Evolutionary conservation across 345 rosid species (phyloP).

Genomic region (Hypericum androsaemum): DNA sequence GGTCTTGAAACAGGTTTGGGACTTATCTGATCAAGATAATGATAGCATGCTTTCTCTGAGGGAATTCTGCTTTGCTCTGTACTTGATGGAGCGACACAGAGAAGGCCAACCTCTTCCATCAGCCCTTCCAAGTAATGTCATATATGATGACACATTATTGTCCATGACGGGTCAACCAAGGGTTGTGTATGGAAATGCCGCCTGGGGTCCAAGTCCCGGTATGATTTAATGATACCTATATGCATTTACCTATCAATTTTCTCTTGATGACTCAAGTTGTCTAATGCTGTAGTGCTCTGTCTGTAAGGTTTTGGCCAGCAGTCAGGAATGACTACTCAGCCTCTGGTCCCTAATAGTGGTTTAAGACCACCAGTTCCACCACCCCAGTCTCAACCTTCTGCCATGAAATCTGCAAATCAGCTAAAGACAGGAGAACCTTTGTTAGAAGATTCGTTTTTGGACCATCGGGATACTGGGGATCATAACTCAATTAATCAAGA

Average conservation of each 20-base stretch:
- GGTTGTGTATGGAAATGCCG: slow-evolving; percentile 52
- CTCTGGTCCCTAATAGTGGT: slow-evolving; percentile 43
- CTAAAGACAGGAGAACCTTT: slow-evolving; percentile 36
- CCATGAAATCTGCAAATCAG: slow-evolving; percentile 32
- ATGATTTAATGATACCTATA: slow-evolving; percentile 22
- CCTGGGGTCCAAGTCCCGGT: slow-evolving; percentile 75
- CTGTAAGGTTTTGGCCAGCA: slow-evolving; percentile 59
- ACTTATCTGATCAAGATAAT: slow-evolving; percentile 93
- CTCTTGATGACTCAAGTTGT: slow-evolving; percentile 8
- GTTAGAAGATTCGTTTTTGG: slow-evolving; percentile 51
- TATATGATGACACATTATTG: slow-evolving; percentile 78
- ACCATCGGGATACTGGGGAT: slow-evolving; percentile 33
- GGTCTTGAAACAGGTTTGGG: slow-evolving; percentile 95
- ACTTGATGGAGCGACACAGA: slow-evolving; percentile 91
- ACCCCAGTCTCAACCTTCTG: slow-evolving; percentile 32
- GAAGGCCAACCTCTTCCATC: slow-evolving; percentile 91
- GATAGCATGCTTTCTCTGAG: slow-evolving; percentile 99
- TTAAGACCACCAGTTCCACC: slow-evolving; percentile 57
- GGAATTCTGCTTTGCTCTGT: slow-evolving; percentile 91
- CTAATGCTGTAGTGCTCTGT: slow-evolving; percentile 12
- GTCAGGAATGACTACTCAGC: too few species aligned
- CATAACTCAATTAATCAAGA: slow-evolving; percentile 35
- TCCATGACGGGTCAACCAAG: slow-evolving; percentile 75
- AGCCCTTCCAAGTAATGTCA: slow-evolving; percentile 61
- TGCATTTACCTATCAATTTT: slow-evolving; percentile 12